These are phyloP conservation scores for Coniochaeta hoffmannii DNA, from an alignment of 2,329 filamentous ascomycete genomes.

Conservation along the genomic window DNA sequence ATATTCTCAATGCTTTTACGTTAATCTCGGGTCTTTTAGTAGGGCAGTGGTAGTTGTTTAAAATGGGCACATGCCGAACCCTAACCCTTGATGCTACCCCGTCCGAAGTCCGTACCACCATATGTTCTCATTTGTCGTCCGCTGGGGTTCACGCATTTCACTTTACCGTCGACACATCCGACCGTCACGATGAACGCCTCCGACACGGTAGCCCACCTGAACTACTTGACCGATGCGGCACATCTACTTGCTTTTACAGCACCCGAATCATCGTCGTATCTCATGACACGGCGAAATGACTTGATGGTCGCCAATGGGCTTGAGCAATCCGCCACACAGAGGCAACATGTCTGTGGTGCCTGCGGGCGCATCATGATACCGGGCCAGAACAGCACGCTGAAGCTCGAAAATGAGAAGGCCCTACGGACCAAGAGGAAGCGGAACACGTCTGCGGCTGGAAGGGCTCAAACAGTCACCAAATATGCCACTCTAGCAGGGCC, in stretches of 20 bases:
- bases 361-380: slow-evolving; percentile 56
- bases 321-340: slow-evolving; percentile 36
- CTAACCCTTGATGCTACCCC: not conserved
- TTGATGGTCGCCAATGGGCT: slow-evolving; percentile 41
- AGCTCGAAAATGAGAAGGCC: slow-evolving; percentile 30
- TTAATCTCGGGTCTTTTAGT: too few relatives aligned
- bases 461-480: not conserved
- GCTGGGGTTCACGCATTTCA: too few relatives aligned
- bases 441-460: slow-evolving; percentile 5
- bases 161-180: slow-evolving; percentile 6
- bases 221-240: slow-evolving; percentile 50
- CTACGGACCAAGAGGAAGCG: slow-evolving; percentile 35
- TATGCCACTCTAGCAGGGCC: slow-evolving; percentile 11
- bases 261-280: slow-evolving; percentile 50
- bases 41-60: not conserved
- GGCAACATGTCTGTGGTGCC: slow-evolving; percentile 47
- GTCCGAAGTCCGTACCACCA: too few relatives aligned
- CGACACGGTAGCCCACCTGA: slow-evolving; percentile 20
- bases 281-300: slow-evolving; percentile 46
- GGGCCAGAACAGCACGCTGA: slow-evolving; percentile 35
- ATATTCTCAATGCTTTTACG: too few relatives aligned
- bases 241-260: slow-evolving; percentile 45
- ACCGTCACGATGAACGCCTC: slow-evolving; percentile 7
- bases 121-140: too few relatives aligned
- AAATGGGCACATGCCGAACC: not conserved